Base-by-base conservation (phyloP, 331 rosid species). In the Stylosanthes scabra region DNA sequence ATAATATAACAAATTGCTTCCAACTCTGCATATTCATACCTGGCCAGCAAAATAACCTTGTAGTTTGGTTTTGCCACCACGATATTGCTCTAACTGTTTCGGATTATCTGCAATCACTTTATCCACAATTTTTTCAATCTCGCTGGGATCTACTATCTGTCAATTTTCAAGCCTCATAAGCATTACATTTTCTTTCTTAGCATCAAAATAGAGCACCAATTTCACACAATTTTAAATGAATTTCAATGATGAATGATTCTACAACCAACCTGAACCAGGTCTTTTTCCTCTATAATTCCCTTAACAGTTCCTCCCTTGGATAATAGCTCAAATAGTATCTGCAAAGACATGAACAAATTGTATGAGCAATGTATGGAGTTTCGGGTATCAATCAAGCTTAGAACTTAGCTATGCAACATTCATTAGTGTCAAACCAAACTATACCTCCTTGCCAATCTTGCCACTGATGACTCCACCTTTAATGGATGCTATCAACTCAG, bases 401-500 rank as follows among this genome's bases (percentile, higher is more conserved):
- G 57, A 78, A 9, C 9, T 3, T 49, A 13, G 76, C 20, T 28
- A 54, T 70, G 75, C 59, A 55, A 44, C 27, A 68, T 20, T 28
- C 34, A 49, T 45, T 63, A 45, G 59, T 16, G 27, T 10, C 66
- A 69, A 61, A 76, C 62, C 12, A 60, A 61, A 71, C 13, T 40
- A 71, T 84, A 88, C 96, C 97, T 93, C 90, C 87, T 93, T 93
- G 67, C 97, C 97, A 55, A 93, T 93, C 87, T 93, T 89, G 79
- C 98, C 95, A 70, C 97, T 93, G 70, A 93, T 89, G 16, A 72
- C 85, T 50, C 90, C 97, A 41, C 78, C 83, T 70, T 93, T 89
- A 65, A 93, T 91, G 51, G 86, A 89, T 76, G 88, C 94, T 81
- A 91, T 93, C 88, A 93, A 83, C 83, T 91, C 90, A 39, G 85